Percentiles rank a stretch among this genome's conserved stretches.
These are phyloP conservation scores for Erythrobasidium yunnanense DNA, from an alignment of 768 basidiomycete species.

Conservation along the genomic window DNA sequence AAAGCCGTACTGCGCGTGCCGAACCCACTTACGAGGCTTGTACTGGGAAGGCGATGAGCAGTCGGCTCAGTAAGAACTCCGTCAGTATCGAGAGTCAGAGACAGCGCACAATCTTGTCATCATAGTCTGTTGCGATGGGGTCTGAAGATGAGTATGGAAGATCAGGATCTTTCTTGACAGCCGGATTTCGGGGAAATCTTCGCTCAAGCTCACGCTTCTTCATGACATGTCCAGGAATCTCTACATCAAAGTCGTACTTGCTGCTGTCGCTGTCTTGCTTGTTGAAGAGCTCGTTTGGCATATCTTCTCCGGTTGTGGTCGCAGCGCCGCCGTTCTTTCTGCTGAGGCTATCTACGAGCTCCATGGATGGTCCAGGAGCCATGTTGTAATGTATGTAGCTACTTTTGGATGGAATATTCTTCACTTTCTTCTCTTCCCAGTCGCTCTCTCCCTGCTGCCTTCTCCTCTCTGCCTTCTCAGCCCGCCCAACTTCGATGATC, in stretches of 20 bases:
- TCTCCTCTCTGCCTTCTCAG: too few relatives aligned
- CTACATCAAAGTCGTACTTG: not conserved
- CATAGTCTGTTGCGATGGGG: not conserved
- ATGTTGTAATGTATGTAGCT: not conserved
- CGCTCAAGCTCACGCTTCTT: not conserved
- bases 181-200: not conserved
- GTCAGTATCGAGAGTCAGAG: not conserved
- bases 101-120: not conserved
- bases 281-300: not conserved
- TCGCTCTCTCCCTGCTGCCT: too few relatives aligned
- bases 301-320: not conserved
- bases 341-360: not conserved
- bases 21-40: not conserved
- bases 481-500: too few relatives aligned
- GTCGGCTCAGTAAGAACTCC: too few relatives aligned
- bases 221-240: conserved; percentile 2
- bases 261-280: too few relatives aligned
- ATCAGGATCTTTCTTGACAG: not conserved
- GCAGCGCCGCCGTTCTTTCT: not conserved
- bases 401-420: not conserved
- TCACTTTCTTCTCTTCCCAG: too few relatives aligned
- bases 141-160: not conserved
- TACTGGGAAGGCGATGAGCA: not conserved
- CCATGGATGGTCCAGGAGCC: not conserved
- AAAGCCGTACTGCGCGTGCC: not conserved